These are phyloP conservation scores for Taxawa tesnikishii DNA, from an alignment of 2,329 filamentous ascomycete genomes.

Conservation along the genomic window DNA sequence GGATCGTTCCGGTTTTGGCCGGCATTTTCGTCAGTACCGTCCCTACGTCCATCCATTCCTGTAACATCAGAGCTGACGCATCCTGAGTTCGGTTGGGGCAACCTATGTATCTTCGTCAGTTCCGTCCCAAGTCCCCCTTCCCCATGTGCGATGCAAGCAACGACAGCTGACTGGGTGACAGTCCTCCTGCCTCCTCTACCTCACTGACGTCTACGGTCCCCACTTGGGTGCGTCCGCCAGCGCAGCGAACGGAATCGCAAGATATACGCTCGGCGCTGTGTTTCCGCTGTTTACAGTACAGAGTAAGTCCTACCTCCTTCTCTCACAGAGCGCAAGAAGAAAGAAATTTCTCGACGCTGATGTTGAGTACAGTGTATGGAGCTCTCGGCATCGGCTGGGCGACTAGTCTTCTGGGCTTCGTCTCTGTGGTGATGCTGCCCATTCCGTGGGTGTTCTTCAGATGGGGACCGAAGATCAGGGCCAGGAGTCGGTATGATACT, in stretches of 20 bases:
- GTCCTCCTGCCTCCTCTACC: slow-evolving; percentile 27
- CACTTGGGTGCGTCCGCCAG: slow-evolving; percentile 45
- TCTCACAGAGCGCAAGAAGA: slow-evolving; percentile 8
- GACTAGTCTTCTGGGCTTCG: slow-evolving; percentile 27
- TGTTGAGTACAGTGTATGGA: slow-evolving; percentile 21
- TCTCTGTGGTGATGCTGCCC: slow-evolving; percentile 23
- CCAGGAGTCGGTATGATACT: slow-evolving; percentile 5
- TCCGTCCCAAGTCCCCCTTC: no score
- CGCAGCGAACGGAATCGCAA: slow-evolving; percentile 46
- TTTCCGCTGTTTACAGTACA: slow-evolving; percentile 52
- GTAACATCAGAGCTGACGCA: slow-evolving; percentile 14
- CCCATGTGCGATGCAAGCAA: no score
- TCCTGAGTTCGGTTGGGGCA: slow-evolving; percentile 15
- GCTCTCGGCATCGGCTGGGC: slow-evolving; percentile 29
- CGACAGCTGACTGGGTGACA: no score
- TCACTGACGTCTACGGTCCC: slow-evolving; percentile 42
- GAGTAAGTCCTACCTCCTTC: no score
- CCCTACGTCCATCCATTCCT: not conserved
- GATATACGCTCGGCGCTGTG: slow-evolving; percentile 43
- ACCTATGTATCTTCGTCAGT: slow-evolving; percentile 21
- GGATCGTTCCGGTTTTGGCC: slow-evolving; percentile 24
- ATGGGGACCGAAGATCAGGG: slow-evolving; percentile 4
- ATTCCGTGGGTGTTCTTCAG: slow-evolving; percentile 25
- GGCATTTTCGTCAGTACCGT: no score
- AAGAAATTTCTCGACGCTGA: slow-evolving; percentile 8